These are phyloP conservation scores for Ulvella scutata DNA, from an alignment of 139 green algal species.

Conservation along the genomic window DNA sequence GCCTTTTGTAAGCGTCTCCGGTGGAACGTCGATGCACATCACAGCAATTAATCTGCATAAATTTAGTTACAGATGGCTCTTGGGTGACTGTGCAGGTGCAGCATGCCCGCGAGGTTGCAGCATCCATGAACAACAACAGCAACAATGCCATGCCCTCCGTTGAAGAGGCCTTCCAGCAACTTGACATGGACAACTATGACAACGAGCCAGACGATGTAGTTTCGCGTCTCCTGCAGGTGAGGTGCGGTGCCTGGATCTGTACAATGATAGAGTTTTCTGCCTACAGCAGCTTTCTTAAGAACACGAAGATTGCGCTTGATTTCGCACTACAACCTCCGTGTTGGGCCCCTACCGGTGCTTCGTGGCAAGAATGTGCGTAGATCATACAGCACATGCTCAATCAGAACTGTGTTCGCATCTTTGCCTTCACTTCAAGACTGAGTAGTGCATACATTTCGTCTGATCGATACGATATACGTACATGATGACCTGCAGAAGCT, in stretches of 20 bases:
- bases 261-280: not conserved
- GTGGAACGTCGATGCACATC: not conserved
- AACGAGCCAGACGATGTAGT: constrained; percentile 47
- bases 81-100: not conserved
- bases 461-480: too few species aligned
- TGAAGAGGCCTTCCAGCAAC: constrained; percentile 48
- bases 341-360: not conserved
- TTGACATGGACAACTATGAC: constrained; percentile 95
- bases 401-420: too few species aligned
- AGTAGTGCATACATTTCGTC: too few species aligned
- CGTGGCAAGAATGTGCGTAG: constrained; percentile 1
- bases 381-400: not conserved
- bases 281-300: constrained; percentile 1
- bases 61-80: not conserved
- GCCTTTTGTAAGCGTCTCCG: constrained; percentile 4
- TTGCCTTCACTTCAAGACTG: too few species aligned
- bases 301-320: not conserved
- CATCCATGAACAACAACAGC: not conserved
- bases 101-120: not conserved
- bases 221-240: not conserved
- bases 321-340: not conserved
- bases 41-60: not conserved
- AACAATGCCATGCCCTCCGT: not conserved
- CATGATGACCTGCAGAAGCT: too few species aligned
- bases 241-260: not conserved